phyloP scores from a whole-genome alignment of 352 stramenopile genomes.

The Globisporangium nagaii region DNA sequence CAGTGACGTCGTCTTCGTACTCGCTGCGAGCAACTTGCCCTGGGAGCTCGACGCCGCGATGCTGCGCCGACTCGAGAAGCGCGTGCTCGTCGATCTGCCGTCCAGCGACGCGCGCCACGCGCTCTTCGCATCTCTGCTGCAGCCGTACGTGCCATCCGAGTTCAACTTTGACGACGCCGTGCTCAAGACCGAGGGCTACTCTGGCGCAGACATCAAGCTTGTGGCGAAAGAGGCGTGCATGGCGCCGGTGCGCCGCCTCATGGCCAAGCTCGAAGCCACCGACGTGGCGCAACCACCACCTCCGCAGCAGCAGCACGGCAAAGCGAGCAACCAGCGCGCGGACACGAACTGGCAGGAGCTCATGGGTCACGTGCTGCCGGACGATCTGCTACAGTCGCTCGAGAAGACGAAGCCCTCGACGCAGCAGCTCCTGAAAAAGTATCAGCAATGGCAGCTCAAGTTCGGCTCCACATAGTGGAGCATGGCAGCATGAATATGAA shows the following conservation, averaged over 20 bases:
- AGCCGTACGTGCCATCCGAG: constrained; percentile 41
- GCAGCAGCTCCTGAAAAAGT: constrained; percentile 70
- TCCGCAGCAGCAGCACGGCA: neutral
- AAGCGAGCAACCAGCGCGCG: constrained; percentile 14
- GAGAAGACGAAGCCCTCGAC: constrained; percentile 78
- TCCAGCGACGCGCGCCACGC: constrained; percentile 46
- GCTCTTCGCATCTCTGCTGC: constrained; percentile 56
- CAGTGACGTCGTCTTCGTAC: constrained; percentile 75
- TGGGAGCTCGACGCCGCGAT: constrained; percentile 81
- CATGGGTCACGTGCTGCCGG: constrained; percentile 49
- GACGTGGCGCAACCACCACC: constrained; percentile 10
- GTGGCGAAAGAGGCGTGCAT: constrained; percentile 85
- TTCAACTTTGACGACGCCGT: constrained; percentile 57
- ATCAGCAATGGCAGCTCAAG: constrained; percentile 75
- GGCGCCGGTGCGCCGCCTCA: constrained; percentile 68
- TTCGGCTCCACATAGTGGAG: constrained; percentile 68
- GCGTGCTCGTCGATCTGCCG: constrained; percentile 72
- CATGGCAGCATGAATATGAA: no score
- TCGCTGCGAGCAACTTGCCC: constrained; percentile 77
- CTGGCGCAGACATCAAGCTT: constrained; percentile 80
- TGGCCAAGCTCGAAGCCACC: constrained; percentile 49
- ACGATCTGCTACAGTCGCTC: constrained; percentile 48
- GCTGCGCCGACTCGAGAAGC: constrained; percentile 79
- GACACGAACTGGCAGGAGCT: constrained; percentile 44
- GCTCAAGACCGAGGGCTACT: constrained; percentile 62